Evolutionary conservation across 2,329 filamentous ascomycete species (phyloP).

Genomic region (Fusarium guadeloupense): DNA sequence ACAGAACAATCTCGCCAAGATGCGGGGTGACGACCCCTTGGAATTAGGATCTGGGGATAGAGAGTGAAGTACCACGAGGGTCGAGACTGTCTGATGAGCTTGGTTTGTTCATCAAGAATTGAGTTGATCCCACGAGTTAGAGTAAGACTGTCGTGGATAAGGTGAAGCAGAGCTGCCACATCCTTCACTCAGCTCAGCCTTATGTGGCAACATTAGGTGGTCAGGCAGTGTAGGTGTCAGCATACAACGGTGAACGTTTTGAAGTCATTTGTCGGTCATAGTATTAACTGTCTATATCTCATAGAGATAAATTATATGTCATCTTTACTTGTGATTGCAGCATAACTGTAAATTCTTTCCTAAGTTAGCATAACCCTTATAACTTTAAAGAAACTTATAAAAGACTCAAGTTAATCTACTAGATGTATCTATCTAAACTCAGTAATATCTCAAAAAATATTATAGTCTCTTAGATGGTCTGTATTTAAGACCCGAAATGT

Average conservation of each 20-base stretch:
- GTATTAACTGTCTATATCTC: too few species aligned
- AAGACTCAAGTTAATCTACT: neutral
- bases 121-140: slow-evolving; percentile 2
- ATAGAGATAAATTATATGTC: too few species aligned
- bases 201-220: too few species aligned
- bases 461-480: neutral
- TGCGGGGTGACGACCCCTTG: slow-evolving; percentile 22
- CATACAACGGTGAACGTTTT: too few species aligned
- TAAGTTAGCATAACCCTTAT: too few species aligned
- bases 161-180: neutral
- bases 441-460: neutral
- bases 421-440: neutral
- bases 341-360: too few species aligned
- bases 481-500: neutral
- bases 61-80: neutral
- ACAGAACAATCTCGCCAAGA: slow-evolving; percentile 1
- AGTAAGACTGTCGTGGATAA: too few species aligned
- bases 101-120: neutral
- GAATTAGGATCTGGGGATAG: slow-evolving; percentile 1
- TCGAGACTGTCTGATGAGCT: neutral
- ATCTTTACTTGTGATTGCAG: too few species aligned
- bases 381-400: neutral
- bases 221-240: too few species aligned
- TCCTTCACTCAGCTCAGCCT: too few species aligned
- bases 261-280: too few species aligned